phyloP scores from a whole-genome alignment of 768 basidiomycete species.

The Bullera alba region DNA sequence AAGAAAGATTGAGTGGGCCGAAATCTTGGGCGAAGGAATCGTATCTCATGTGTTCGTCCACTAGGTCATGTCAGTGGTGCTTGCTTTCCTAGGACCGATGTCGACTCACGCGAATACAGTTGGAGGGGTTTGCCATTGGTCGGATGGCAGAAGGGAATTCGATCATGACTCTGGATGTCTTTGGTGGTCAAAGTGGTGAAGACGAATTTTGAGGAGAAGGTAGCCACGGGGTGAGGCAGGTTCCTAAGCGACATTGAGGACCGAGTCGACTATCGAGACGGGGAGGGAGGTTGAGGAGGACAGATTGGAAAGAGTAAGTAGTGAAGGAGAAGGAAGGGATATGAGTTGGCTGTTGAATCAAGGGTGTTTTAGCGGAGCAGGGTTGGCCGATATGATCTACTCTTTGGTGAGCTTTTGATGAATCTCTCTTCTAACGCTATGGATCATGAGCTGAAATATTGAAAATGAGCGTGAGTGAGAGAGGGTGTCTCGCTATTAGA shows the following conservation, averaged over 20 bases:
- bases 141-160: constrained; percentile 24
- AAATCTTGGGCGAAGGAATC: constrained; percentile 30
- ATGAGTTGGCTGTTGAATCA: neutral
- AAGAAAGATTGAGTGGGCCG: constrained; percentile 40
- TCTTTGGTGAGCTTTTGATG: neutral
- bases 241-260: constrained; percentile 4
- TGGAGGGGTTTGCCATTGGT: constrained; percentile 10
- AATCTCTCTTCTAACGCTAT: neutral
- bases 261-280: neutral
- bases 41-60: constrained; percentile 40
- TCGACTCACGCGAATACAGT: constrained; percentile 29
- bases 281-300: neutral
- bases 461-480: neutral
- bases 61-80: constrained; percentile 11
- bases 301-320: neutral
- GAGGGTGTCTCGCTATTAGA: neutral
- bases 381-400: neutral
- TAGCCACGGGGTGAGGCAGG: constrained; percentile 29
- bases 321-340: neutral
- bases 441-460: neutral
- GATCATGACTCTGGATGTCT: constrained; percentile 17
- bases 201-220: constrained; percentile 27
- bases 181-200: constrained; percentile 27
- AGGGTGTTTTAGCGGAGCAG: neutral
- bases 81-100: neutral